Evolutionary conservation across 2,329 filamentous ascomycete genomes (phyloP), one percentile per base, ranked within the genome.

Genomic region (Hypoxylon sp.): DNA sequence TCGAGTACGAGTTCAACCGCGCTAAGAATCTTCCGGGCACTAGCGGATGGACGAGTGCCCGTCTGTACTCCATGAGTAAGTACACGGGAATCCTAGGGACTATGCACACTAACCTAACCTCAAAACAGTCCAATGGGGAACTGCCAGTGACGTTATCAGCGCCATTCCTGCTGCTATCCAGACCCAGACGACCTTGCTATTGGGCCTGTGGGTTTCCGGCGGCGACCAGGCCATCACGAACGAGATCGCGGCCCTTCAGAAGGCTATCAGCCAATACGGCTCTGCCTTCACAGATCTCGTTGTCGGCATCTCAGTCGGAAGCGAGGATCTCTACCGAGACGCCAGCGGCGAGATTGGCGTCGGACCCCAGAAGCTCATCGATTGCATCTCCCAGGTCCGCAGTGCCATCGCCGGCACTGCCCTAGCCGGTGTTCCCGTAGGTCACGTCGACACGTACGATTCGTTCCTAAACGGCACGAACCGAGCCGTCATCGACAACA

Each of bases 161-260:
- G 92, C 92, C 34, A 84, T 92, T 79, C 90, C 90, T 78, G 87
- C 86, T 6, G 86, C 86, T 25, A 78, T 86, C 48, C 77, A 78
- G 36, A 84, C 83, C 10, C 81, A 84, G 17, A 84, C 82, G 0
- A 79, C 81, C 62, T 79, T 88, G 32, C 81, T 88, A 28, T 82
- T 86, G 6, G 86, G 86, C 45, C 77, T 88, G 48, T 89, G 86
- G 86, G 76, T 80, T 30, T 79, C 51, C 67, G 76, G 76, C 2
- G 38, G 72, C 49, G 65, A 74, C 28, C 52, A 72, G 4, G 82
- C 85, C 60, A 83, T 80, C 74, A 77, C 79, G 21, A 78, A 79
- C 17, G 86, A 88, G 77, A 86, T 87, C 69, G 75, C 79, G 46
- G 85, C 85, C 7, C 79, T 88, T 10, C 77, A 84, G 57, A 70